Base-by-base conservation (phyloP, 768 basidiomycete genomes). In the Cystobasidium tubakii region DNA sequence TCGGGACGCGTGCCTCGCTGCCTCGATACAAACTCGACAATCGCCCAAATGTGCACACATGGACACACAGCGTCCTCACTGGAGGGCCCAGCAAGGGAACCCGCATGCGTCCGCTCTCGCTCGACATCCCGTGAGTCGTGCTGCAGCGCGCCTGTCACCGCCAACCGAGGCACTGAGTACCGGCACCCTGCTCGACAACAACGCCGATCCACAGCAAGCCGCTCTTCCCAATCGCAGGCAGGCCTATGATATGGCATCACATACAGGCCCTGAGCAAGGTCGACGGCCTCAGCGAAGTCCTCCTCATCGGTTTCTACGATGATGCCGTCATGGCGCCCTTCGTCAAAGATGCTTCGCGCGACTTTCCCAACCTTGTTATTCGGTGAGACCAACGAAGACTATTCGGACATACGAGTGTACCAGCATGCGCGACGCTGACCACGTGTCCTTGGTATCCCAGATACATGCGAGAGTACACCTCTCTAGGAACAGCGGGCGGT, bases 191-290 rank as follows among this genome's bases (percentile, higher is more conserved):
- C n/a, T n/a, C n/a, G n/a, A 6, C 60, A 13, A 34, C 60, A 21
- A 13, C 53, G 21, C 76, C 77, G 39, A 73, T 73, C 73, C 79
- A 79, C 63, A 81, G 82, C 34, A 84, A 83, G 77, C 83, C 83
- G 1, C 79, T 84, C 6, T 80, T 84, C 55, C 80, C 80, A 21
- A 80, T 83, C 64, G 83, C 82, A 33, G 83, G 83, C 21, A 60
- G 75, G 74, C 79, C 82, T 9, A 82, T 83, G 80, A 80, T 83
- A 75, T 84, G 82, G 82, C 83, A 84, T 76, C 81, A 82, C 15
- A 78, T 83, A 33, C 78, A 81, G 23, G 82, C 83, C 9, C 81
- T 83, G 27, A 80, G 82, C 29, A 80, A 81, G 54, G 81, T 83
- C 27, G 79, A 79, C 1, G 81, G 79, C 1, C 76, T 83, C 12